Base-by-base conservation (phyloP, 2,329 filamentous ascomycete species). In the Epicoccum nigrum region DNA sequence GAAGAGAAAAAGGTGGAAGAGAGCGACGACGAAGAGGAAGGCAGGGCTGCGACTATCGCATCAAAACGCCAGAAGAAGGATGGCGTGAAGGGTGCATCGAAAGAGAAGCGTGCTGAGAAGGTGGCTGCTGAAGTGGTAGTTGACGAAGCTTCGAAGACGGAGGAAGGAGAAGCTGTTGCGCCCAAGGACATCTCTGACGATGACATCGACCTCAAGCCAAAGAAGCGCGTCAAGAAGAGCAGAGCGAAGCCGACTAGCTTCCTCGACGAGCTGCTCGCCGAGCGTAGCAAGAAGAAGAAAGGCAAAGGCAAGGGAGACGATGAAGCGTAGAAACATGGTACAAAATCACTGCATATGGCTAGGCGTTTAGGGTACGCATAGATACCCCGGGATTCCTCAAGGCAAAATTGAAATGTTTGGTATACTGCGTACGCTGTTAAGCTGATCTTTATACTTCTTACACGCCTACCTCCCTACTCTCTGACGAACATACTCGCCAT, bases 401-500 rank as follows among this genome's bases (percentile, higher is more conserved):
- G 9, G 5, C 4, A 28, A 3, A 25, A 39, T 25, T 40, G 5
- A 7, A 32, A 17, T 12, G 27, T 31, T 33, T 53, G 39, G 32
- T 48, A 33, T 47, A 31, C 34, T 28, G 19, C 21, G 41, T 30
- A 49, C 4, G 25, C 8, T 30, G 9, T 16, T 30, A 4, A 5
- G 9, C 13, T 7, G 12, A 30, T 30, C 12, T 13, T n/a, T 30
- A 7, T 17, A 7, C 25, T 33, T 34, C 25, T 11, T 16, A 9
- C 9, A 7, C 8, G 17, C 7, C 9, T 12, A 9, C 27, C 45
- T 72, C 79, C 8, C n/a, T 38, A 44, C 59, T 81, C 78, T 42
- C 77, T 66, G 2, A 80, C 74, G 57, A 81, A 76, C 72, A 81
- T 73, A 64, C 76, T 78, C 28, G 79, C 79, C 78, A 80, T 80